Base-by-base conservation (phyloP, 192 early-diverging fungal species). In the Physocladia obscura region DNA sequence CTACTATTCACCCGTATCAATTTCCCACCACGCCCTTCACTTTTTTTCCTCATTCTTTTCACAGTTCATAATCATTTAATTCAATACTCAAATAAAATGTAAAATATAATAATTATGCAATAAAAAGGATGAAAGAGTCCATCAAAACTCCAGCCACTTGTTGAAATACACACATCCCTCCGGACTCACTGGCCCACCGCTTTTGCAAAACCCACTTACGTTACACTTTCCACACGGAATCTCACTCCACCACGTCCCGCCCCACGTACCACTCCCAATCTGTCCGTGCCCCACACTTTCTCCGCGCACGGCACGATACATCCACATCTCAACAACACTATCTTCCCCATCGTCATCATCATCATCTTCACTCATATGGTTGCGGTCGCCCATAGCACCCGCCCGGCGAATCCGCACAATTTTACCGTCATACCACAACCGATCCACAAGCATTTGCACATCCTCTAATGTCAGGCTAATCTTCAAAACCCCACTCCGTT, bases 141-240 rank as follows among this genome's bases (percentile, higher is more conserved):
- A 37, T 65, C 49, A 49, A 35, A 52, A 65, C 63, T 65, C 63
- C 27, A 95, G 79, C 92, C 93, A 95, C 38, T 90, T 84, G 44
- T 85, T 81, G 60, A 88, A 90, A 69, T 97, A 97, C 30, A 80
- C 78, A 79, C 94, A 96, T 31, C 83, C 88, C 40, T 76, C 69
- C 5, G 94, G 94, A 24, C 87, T 89, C 51, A 97, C 81, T 2
- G 87, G 82, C 0, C 94, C 92, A 6, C 79, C 81, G 35, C 81
- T 87, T 32, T 76, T 79, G 76, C 95, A 97, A 54, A 91, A 89
- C 36, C 84, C 74, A 44, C 83, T 87, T 1, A 95, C 92, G 15
- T 94, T 92, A 64, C 96, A 98, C 30, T 79, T 82, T 3, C 96
- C 96, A 69, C 96, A 98, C 2, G 95, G 94, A 6, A 89, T 82